Conservation (phyloP, 495 filamentous ascomycete species). For the Neurospora sp. region DNA sequence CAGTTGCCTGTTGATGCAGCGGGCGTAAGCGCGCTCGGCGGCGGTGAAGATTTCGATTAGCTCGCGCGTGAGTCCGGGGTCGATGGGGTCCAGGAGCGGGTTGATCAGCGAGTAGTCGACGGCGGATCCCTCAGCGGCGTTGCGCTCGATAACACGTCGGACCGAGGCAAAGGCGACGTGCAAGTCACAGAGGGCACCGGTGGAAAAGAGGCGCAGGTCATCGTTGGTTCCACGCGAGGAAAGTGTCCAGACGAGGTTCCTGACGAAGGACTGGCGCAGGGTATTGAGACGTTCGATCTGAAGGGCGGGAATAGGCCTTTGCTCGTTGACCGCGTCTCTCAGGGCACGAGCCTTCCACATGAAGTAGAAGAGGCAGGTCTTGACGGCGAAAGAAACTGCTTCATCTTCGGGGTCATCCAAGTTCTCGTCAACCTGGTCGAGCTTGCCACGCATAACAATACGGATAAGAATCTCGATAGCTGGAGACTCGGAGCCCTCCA, state of each 20-base stretch:
- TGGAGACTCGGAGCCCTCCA: conserved; percentile 30
- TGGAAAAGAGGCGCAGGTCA: conserved; percentile 63
- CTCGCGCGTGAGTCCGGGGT: conserved; percentile 42
- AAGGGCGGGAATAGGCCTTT: conserved; percentile 32
- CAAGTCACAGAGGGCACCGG: conserved; percentile 66
- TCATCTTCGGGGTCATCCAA: conserved; percentile 63
- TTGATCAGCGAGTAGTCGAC: conserved; percentile 42
- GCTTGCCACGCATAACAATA: conserved; percentile 54
- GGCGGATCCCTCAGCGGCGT: conserved; percentile 8
- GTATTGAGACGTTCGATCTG: conserved; percentile 49
- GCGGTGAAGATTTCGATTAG: conserved; percentile 64
- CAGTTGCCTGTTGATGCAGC: conserved; percentile 52
- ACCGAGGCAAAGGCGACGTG: conserved; percentile 70
- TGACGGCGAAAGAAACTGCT: conserved; percentile 59
- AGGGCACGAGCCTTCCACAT: conserved; percentile 75
- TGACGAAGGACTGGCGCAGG: conserved; percentile 45
- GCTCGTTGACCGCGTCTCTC: conserved; percentile 25
- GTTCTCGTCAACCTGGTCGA: conserved; percentile 51
- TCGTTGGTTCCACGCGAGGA: conserved; percentile 55
- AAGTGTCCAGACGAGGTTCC: conserved; percentile 55
- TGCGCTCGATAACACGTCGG: conserved; percentile 29
- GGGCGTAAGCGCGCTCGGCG: conserved; percentile 66
- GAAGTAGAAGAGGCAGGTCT: conserved; percentile 74
- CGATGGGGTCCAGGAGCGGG: conserved; percentile 54
- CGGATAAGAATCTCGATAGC: conserved; percentile 62